Conservation (phyloP, 345 rosid species). For the Linum lewisii region DNA sequence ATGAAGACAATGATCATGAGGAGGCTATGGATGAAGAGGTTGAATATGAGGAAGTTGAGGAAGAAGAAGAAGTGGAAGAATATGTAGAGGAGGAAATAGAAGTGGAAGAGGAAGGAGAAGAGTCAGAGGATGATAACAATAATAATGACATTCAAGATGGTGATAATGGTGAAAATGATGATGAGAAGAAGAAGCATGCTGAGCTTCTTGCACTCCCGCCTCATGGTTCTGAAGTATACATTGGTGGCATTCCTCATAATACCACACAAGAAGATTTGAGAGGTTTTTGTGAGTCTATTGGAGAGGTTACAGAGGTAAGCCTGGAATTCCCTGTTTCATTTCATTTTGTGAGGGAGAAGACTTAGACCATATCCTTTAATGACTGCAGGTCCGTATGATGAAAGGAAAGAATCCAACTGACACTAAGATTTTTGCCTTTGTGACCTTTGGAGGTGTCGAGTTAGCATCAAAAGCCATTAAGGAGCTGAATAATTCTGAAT, state of each 20-base stretch:
- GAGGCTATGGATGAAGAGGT: conserved; percentile 71
- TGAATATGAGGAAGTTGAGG: conserved; percentile 74
- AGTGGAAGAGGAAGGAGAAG: conserved; percentile 22
- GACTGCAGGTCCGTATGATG: conserved; percentile 67
- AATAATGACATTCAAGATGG: conserved; percentile 17
- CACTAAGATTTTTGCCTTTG: conserved; percentile 79
- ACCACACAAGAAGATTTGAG: conserved; percentile 62
- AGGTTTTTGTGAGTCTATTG: conserved; percentile 66
- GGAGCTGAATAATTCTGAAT: conserved; percentile 52
- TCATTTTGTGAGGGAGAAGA: conserved; percentile 7
- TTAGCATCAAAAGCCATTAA: conserved; percentile 77
- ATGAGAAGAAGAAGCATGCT: conserved; percentile 47
- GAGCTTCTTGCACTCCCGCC: conserved; percentile 87
- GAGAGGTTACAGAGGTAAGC: conserved; percentile 78
- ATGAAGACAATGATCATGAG: conserved; percentile 57
- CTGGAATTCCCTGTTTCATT: background rate
- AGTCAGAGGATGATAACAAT: conserved; percentile 17
- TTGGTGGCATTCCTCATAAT: conserved; percentile 75
- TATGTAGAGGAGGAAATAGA: conserved; percentile 50
- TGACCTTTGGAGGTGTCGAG: conserved; percentile 67
- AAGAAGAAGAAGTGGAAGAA: conserved; percentile 59
- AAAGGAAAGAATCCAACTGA: conserved; percentile 73
- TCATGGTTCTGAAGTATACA: conserved; percentile 85
- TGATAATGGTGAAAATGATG: conserved; percentile 31
- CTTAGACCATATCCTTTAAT: conserved; percentile 11